Evolutionary conservation across 352 stramenopile species (phyloP).

Genomic region (Phytophthora europaea): DNA sequence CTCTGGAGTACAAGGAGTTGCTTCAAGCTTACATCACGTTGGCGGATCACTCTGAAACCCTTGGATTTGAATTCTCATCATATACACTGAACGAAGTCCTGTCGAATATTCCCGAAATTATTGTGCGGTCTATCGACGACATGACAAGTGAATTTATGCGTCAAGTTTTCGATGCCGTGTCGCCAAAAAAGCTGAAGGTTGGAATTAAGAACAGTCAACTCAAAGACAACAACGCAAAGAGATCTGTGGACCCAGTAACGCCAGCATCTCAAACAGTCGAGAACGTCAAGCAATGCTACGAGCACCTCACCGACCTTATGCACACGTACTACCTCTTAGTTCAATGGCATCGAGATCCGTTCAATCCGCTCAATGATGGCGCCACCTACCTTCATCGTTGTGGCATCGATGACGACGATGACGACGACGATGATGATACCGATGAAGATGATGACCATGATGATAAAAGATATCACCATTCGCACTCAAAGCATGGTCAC

Average conservation of each 20-base stretch:
- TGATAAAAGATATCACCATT: constrained; percentile 42
- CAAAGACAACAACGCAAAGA: constrained; percentile 31
- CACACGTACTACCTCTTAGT: constrained; percentile 92
- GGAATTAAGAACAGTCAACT: constrained; percentile 3
- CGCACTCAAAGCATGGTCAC: constrained; percentile 22
- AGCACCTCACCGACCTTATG: constrained; percentile 84
- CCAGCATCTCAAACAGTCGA: constrained; percentile 59
- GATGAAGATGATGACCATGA: constrained; percentile 61
- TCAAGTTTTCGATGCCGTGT: constrained; percentile 53
- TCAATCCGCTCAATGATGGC: constrained; percentile 83
- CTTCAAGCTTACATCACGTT: constrained; percentile 87
- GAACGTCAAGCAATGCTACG: constrained; percentile 68
- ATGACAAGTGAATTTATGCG: constrained; percentile 62
- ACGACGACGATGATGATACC: constrained; percentile 80
- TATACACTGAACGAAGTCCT: constrained; percentile 74
- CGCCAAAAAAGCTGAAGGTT: constrained; percentile 50
- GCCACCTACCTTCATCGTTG: constrained; percentile 81
- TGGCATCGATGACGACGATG: constrained; percentile 83
- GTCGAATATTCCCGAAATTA: constrained; percentile 81
- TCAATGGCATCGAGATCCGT: constrained; percentile 91
- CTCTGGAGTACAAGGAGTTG: constrained; percentile 80
- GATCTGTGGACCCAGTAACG: constrained; percentile 29
- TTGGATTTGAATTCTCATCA: constrained; percentile 84
- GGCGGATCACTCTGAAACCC: constrained; percentile 78
- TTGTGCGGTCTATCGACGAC: constrained; percentile 83